These are phyloP conservation scores for Coix lacrymajobi DNA, from an alignment of 176 grass and related monocot genomes.

Conservation along the genomic window DNA sequence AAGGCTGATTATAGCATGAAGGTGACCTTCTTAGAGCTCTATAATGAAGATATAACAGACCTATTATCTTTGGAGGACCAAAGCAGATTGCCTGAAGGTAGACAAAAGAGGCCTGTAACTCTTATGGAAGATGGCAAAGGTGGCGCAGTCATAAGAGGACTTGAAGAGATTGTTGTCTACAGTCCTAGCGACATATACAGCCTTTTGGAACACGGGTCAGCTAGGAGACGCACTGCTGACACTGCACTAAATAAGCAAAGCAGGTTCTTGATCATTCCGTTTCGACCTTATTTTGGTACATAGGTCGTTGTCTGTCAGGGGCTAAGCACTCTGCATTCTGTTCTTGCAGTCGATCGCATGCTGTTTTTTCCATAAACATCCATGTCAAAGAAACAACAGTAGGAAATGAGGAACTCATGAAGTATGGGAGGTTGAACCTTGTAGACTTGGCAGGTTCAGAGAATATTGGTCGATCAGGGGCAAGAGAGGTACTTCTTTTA, in stretches of 20 bases:
- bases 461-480: conserved; percentile 77
- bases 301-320: background rate
- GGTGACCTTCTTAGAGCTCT: conserved; percentile 80
- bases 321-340: conserved; percentile 28
- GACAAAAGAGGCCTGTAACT: conserved; percentile 54
- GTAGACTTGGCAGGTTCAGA: conserved; percentile 96
- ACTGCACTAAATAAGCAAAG: conserved; percentile 85
- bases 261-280: conserved; percentile 48
- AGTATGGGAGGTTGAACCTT: conserved; percentile 80
- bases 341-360: conserved; percentile 78
- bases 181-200: conserved; percentile 66
- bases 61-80: conserved; percentile 69
- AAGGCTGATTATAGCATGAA: conserved; percentile 83
- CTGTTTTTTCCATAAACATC: conserved; percentile 86
- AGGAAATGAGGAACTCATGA: conserved; percentile 67
- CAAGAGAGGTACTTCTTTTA: conserved; percentile 61
- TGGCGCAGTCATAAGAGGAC: conserved; percentile 71
- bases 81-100: conserved; percentile 56
- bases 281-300: conserved; percentile 1
- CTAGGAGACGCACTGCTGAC: conserved; percentile 76
- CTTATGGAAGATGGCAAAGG: conserved; percentile 92
- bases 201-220: conserved; percentile 62
- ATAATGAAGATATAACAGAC: conserved; percentile 89
- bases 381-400: conserved; percentile 64
- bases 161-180: conserved; percentile 77